phyloP scores from a whole-genome alignment of 2,329 filamentous ascomycete genomes.

The Curvularia hawaiiensis region DNA sequence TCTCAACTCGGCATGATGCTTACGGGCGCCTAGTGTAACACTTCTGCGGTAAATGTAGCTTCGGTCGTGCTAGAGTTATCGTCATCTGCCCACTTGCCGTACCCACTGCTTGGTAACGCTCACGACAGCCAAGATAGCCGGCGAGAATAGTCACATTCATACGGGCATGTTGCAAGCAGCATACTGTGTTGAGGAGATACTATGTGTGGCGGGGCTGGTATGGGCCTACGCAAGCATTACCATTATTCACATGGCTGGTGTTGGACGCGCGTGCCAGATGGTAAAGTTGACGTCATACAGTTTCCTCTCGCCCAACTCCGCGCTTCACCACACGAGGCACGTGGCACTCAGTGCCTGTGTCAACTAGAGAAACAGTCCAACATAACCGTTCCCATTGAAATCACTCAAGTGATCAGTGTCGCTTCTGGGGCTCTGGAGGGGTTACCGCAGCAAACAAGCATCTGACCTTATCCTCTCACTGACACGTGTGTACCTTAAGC shows the following conservation, averaged over 20 bases:
- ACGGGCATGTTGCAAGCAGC: background rate
- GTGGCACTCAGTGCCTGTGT: constrained; percentile 2
- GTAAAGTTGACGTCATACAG: constrained; percentile 15
- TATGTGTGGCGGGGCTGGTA: background rate
- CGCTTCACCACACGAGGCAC: constrained; percentile 2
- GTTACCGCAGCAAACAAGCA: constrained; percentile 6
- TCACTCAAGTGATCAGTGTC: background rate
- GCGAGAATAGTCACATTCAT: constrained; percentile 2
- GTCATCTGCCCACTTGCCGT: constrained; percentile 20
- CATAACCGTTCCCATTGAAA: constrained; percentile 7
- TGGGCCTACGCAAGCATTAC: background rate
- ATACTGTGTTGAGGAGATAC: constrained; percentile 6
- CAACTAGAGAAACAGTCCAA: constrained; percentile 1
- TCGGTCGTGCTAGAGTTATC: constrained; percentile 6
- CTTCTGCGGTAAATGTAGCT: constrained; percentile 26
- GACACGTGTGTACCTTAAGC: constrained; percentile 2
- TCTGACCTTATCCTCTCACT: constrained; percentile 6
- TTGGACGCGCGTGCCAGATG: constrained; percentile 4
- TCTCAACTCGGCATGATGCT: constrained; percentile 20
- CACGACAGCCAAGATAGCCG: constrained; percentile 5
- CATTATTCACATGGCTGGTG: background rate
- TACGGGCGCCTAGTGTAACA: constrained; percentile 17
- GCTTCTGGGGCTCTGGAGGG: constrained; percentile 3
- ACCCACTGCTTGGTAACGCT: constrained; percentile 16
- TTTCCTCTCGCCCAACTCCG: background rate